These are phyloP conservation scores for Candida coquimbonensis DNA, from an alignment of 805 yeast species.

Conservation along the genomic window DNA sequence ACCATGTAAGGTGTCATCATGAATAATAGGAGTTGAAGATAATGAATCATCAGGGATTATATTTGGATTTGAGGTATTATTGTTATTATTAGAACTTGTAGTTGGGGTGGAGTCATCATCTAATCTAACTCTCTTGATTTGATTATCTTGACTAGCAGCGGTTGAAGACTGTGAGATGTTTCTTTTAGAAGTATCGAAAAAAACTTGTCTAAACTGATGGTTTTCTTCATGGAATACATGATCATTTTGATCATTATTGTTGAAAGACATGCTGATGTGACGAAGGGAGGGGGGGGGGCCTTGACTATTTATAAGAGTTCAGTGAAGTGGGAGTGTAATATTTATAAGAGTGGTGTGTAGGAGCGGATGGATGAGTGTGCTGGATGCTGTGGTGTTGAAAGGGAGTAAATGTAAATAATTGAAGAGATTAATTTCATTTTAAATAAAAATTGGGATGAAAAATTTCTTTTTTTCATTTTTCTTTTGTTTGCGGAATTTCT, in stretches of 20 bases:
- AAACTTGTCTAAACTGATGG: conserved; percentile 21
- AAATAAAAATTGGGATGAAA: not conserved
- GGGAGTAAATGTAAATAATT: too few relatives aligned
- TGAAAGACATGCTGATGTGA: conserved; percentile 26
- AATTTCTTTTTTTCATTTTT: not conserved
- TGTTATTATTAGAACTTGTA: conserved; percentile 9
- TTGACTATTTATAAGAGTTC: too few relatives aligned
- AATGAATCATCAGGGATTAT: not conserved
- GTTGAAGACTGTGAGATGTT: conserved; percentile 9
- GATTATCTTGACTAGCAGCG: conserved; percentile 13
- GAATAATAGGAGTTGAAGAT: not conserved
- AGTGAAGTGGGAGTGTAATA: too few relatives aligned
- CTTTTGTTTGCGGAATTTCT: not conserved
- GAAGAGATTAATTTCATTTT: not conserved
- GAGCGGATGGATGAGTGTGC: too few relatives aligned
- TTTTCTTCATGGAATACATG: conserved; percentile 27
- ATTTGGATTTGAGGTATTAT: not conserved
- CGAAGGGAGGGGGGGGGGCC: too few relatives aligned
- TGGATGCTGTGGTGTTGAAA: too few relatives aligned
- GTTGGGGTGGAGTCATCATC: conserved; percentile 10
- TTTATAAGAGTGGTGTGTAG: too few relatives aligned
- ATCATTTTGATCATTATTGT: conserved; percentile 31
- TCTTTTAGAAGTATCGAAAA: conserved; percentile 22
- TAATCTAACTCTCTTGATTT: conserved; percentile 28
- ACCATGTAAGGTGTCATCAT: conserved; percentile 1